phyloP scores from a whole-genome alignment of 495 filamentous ascomycete species.

The Neurospora terricola region DNA sequence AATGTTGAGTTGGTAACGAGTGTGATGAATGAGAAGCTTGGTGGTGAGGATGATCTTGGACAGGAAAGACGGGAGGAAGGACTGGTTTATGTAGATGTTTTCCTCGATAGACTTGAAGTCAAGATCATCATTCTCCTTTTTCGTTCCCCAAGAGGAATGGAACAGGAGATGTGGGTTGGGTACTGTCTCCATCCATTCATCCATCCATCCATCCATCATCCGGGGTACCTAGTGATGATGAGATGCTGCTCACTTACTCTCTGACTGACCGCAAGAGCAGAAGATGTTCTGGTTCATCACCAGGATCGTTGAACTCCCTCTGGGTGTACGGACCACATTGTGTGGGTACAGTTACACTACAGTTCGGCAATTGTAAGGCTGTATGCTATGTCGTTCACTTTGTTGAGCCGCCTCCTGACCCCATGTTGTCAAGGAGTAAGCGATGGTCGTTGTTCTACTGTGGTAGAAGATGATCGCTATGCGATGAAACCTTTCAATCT shows the following conservation, averaged over 20 bases:
- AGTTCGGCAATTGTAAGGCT: neutral
- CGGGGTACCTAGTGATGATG: neutral
- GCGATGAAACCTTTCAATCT: neutral
- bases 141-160: neutral
- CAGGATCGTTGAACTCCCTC: neutral
- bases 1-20: neutral
- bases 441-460: neutral
- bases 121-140: neutral
- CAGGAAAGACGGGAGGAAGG: neutral
- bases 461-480: neutral
- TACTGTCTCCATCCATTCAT: neutral
- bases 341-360: neutral
- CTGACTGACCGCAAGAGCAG: neutral
- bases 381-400: neutral
- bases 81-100: neutral
- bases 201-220: neutral
- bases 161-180: neutral
- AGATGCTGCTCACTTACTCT: neutral
- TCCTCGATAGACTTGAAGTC: neutral
- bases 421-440: neutral
- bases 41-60: neutral
- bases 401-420: neutral
- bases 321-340: neutral
- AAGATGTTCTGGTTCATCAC: neutral
- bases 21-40: neutral